phyloP scores from a whole-genome alignment of 441 rosid species.

The Metrosideros polymorpha region DNA sequence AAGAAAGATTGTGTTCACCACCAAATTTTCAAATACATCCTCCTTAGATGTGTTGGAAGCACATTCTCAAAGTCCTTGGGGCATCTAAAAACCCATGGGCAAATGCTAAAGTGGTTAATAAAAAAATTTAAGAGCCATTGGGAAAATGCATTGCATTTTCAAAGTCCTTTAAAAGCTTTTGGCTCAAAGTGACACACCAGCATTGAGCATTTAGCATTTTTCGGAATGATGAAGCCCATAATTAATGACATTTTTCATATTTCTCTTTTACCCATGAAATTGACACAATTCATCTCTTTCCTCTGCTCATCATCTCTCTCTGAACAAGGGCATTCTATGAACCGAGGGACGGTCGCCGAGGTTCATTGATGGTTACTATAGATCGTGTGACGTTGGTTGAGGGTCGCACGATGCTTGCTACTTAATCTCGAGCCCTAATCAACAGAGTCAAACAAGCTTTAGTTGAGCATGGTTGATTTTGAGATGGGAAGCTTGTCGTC shows the following conservation, averaged over 20 bases:
- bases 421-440: too few species aligned
- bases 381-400: too few species aligned
- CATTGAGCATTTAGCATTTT: background rate
- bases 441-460: too few species aligned
- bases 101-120: accelerated
- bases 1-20: accelerated
- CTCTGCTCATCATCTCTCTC: background rate
- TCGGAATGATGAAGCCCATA: background rate
- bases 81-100: background rate
- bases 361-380: too few species aligned
- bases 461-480: too few species aligned
- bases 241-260: accelerated
- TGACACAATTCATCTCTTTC: background rate
- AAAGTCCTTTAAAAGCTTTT: background rate
- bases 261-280: background rate
- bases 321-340: accelerated
- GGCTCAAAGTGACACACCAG: background rate
- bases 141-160: background rate
- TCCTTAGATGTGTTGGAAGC: background rate
- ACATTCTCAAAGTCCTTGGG: background rate
- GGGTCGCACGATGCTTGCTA: too few species aligned
- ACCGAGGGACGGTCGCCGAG: accelerated
- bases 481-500: too few species aligned
- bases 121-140: background rate
- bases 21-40: background rate